Conservation (phyloP, 257 asterid genomes). For the Solanum chiquidenum region DNA sequence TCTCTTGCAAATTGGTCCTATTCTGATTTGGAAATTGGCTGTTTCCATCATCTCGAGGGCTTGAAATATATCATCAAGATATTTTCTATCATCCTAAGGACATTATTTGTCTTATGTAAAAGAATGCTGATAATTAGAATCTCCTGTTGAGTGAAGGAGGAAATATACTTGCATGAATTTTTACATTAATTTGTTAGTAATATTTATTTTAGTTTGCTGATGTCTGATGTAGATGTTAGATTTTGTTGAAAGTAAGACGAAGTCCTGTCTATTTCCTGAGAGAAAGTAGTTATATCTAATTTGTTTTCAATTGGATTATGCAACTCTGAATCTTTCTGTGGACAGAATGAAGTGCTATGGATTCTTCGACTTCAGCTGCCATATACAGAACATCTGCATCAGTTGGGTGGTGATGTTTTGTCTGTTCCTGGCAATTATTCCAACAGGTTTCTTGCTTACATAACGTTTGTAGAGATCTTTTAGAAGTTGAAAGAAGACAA, state of each 20-base stretch:
- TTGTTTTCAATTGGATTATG: neutral
- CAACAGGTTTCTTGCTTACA: constrained; percentile 48
- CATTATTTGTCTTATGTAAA: neutral
- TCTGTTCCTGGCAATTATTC: constrained; percentile 64
- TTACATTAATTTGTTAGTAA: neutral
- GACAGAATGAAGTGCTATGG: constrained; percentile 70
- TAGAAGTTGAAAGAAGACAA: neutral
- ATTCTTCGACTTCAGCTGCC: constrained; percentile 85
- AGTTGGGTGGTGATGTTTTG: constrained; percentile 77
- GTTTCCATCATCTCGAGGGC: neutral
- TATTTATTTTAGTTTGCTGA: neutral
- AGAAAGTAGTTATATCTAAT: neutral
- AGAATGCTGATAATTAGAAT: neutral
- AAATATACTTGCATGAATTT: neutral
- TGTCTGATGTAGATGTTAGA: neutral
- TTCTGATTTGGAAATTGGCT: neutral
- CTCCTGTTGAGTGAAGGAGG: neutral
- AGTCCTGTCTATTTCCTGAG: neutral
- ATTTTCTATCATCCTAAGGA: neutral
- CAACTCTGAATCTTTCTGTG: constrained; percentile 6
- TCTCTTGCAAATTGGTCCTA: neutral
- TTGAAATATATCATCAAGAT: neutral
- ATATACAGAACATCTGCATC: constrained; percentile 73
- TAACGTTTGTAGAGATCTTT: neutral
- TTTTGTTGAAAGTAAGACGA: neutral